Conservation (phyloP, 345 rosid species). For the Lepidium aucheri region DNA sequence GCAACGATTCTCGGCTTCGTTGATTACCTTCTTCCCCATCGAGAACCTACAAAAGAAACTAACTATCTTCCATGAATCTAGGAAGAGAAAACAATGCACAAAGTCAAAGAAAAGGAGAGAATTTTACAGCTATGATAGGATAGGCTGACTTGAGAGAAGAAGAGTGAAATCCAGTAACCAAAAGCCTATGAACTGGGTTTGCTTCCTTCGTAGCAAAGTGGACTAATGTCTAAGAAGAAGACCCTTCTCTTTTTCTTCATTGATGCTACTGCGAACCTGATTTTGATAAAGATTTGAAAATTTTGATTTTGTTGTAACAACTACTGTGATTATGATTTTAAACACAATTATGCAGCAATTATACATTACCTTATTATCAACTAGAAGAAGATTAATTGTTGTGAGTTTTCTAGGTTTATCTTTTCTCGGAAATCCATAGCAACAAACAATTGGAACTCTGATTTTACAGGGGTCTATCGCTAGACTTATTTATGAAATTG, state of each 20-base stretch:
- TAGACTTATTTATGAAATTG: too few relatives aligned
- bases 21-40: conserved; percentile 77
- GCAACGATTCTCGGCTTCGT: conserved; percentile 61
- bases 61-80: not conserved
- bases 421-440: too few relatives aligned
- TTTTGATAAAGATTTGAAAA: too few relatives aligned
- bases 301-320: too few relatives aligned
- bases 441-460: too few relatives aligned
- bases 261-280: conserved; percentile 4
- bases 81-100: not conserved
- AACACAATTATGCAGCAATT: too few relatives aligned
- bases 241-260: conserved; percentile 52
- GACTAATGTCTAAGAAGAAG: conserved; percentile 83
- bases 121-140: conserved; percentile 81
- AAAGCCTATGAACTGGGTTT: conserved; percentile 64
- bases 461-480: too few relatives aligned
- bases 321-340: too few relatives aligned
- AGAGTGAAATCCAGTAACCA: conserved; percentile 75
- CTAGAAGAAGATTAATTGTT: too few relatives aligned
- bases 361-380: too few relatives aligned
- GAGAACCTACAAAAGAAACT: conserved; percentile 57
- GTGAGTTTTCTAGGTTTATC: too few relatives aligned
- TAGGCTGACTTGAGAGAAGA: conserved; percentile 79
- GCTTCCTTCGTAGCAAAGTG: conserved; percentile 77
- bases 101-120: not conserved